A percentile compares a stretch with the other conserved stretches of the same genome.
Evolutionary conservation across 148 eudicot species (phyloP).

Genomic region (Agrostemma githago): DNA sequence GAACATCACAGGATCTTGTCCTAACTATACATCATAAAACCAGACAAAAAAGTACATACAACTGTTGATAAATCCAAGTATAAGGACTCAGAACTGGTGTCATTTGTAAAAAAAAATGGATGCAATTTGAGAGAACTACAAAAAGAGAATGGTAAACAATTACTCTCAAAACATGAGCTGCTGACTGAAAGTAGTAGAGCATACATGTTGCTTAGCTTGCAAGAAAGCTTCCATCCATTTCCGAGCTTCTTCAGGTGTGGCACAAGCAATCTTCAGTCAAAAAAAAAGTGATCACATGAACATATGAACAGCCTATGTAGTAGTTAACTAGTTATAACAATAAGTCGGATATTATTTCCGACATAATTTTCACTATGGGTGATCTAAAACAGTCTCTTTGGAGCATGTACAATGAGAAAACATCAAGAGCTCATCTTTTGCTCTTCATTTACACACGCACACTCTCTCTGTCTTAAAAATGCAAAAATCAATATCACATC

Average conservation of each 20-base stretch:
- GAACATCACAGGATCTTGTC: neutral
- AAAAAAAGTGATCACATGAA: constrained; percentile 25
- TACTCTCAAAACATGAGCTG: constrained; percentile 1
- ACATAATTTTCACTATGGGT: neutral
- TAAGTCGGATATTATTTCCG: neutral
- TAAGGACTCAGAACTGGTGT: neutral
- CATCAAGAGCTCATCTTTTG: neutral
- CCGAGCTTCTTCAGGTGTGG: constrained; percentile 70
- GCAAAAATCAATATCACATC: neutral
- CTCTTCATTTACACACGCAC: neutral
- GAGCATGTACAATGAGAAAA: neutral
- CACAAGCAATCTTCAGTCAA: constrained; percentile 88
- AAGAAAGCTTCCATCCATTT: constrained; percentile 96
- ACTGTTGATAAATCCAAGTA: neutral
- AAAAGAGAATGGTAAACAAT: neutral
- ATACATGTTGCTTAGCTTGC: constrained; percentile 87
- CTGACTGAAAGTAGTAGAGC: constrained; percentile 4
- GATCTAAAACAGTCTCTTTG: neutral
- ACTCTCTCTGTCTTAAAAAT: neutral
- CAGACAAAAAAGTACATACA: neutral
- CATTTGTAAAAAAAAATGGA: neutral
- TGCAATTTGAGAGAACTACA: neutral
- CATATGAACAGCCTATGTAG: neutral
- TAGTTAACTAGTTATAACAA: no score
- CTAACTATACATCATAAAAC: neutral